Conservation (phyloP, 352 stramenopile genomes). For the Phytophthora cryptogea region DNA sequence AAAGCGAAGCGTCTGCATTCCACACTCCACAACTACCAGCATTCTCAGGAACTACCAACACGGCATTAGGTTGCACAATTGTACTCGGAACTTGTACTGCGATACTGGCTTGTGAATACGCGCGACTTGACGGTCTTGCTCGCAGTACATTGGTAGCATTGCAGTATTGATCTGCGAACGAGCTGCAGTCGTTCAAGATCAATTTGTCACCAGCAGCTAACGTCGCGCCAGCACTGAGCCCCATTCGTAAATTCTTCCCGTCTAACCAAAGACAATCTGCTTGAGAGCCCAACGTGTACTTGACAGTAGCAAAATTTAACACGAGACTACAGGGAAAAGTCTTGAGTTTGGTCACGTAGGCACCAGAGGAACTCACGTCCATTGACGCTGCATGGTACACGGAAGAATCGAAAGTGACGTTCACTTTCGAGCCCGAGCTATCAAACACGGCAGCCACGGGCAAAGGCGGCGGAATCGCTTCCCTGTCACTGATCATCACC, state of each 20-base stretch:
- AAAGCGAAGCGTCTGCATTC: constrained; percentile 55
- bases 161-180: constrained; percentile 54
- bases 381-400: constrained; percentile 76
- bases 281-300: constrained; percentile 45
- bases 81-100: constrained; percentile 31
- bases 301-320: constrained; percentile 39
- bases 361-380: constrained; percentile 31
- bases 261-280: constrained; percentile 61
- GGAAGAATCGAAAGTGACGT: constrained; percentile 63
- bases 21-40: constrained; percentile 65
- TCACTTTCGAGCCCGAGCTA: constrained; percentile 49
- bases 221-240: constrained; percentile 48
- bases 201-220: constrained; percentile 48
- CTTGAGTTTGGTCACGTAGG: constrained; percentile 42
- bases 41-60: constrained; percentile 58
- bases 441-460: constrained; percentile 58
- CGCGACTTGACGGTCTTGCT: constrained; percentile 51
- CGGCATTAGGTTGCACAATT: constrained; percentile 43
- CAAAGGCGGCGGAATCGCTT: constrained; percentile 62
- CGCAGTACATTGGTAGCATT: constrained; percentile 51
- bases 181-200: constrained; percentile 53
- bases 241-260: constrained; percentile 51
- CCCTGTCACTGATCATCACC: constrained; percentile 66
- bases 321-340: constrained; percentile 57
- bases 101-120: constrained; percentile 59